A percentile compares a stretch with the other conserved stretches of the same genome.
Conservation (phyloP, 345 rosid genomes). For the Linum lewisii region DNA sequence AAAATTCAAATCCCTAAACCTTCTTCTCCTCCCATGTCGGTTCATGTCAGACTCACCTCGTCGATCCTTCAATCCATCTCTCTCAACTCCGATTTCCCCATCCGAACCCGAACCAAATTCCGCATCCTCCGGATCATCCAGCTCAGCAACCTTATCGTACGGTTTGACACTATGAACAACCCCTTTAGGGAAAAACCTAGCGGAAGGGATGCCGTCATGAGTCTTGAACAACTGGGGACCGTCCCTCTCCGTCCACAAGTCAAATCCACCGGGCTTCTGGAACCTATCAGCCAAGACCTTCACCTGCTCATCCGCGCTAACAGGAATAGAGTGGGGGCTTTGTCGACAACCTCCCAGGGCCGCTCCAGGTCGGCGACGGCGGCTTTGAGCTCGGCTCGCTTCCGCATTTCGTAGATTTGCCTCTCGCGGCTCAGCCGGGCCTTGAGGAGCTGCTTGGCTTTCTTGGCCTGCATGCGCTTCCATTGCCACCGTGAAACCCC, state of each 20-base stretch:
- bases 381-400: constrained; percentile 80
- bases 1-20: background rate
- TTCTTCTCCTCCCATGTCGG: too few relatives aligned
- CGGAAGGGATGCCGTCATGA: constrained; percentile 58
- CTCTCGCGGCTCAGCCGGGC: constrained; percentile 70
- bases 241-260: constrained; percentile 66
- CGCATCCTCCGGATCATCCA: constrained; percentile 2
- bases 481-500: constrained; percentile 91
- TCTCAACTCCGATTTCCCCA: background rate
- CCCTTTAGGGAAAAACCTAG: constrained; percentile 77
- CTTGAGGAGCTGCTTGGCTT: constrained; percentile 74
- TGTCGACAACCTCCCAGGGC: constrained; percentile 74
- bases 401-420: constrained; percentile 86
- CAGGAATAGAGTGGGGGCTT: constrained; percentile 66
- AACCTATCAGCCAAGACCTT: constrained; percentile 88
- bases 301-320: constrained; percentile 65
- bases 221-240: constrained; percentile 58
- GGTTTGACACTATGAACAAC: constrained; percentile 76
- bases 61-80: background rate
- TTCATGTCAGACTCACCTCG: background rate
- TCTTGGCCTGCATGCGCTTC: constrained; percentile 89
- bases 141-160: constrained; percentile 24
- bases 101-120: constrained; percentile 1
- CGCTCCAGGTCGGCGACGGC: constrained; percentile 83
- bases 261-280: constrained; percentile 81